Percentiles rank a stretch among this genome's conserved stretches.
These are phyloP conservation scores for Lagenidium sp. DNA, from an alignment of 352 stramenopile species.

Conservation along the genomic window DNA sequence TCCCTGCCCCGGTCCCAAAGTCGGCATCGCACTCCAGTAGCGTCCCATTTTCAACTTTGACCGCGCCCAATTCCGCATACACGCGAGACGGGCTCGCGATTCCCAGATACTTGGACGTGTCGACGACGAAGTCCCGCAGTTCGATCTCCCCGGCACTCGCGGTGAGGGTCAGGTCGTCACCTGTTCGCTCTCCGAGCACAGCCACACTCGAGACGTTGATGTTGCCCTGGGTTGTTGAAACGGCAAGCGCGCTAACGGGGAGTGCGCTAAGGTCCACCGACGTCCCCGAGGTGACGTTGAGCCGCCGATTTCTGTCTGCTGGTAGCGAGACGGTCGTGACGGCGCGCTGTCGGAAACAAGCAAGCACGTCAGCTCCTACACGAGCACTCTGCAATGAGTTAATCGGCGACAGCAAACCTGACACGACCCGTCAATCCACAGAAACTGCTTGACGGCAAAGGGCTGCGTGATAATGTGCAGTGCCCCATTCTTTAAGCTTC, in stretches of 20 bases:
- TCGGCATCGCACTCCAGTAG: constrained; percentile 45
- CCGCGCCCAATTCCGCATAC: constrained; percentile 33
- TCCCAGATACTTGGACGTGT: constrained; percentile 15
- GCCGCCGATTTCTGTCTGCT: constrained; percentile 8
- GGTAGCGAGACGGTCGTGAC: constrained; percentile 30
- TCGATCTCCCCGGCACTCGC: constrained; percentile 44
- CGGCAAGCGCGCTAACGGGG: constrained; percentile 18
- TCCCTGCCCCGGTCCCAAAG: constrained; percentile 37
- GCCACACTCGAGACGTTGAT: constrained; percentile 32
- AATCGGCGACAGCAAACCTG: no score
- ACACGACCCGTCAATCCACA: constrained; percentile 63
- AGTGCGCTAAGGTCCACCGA: constrained; percentile 38
- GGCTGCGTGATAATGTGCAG: constrained; percentile 21
- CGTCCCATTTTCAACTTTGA: constrained; percentile 32
- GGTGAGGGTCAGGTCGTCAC: constrained; percentile 24
- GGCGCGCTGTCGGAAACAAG: constrained; percentile 18
- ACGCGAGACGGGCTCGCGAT: constrained; percentile 22
- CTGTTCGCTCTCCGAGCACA: constrained; percentile 19
- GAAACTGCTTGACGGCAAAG: constrained; percentile 29
- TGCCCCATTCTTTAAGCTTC: constrained; percentile 12
- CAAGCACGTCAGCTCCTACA: background rate
- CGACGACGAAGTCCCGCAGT: constrained; percentile 28
- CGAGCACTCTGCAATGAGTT: no score
- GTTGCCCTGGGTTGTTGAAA: constrained; percentile 35
- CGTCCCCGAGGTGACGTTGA: constrained; percentile 36